Evolutionary conservation across 2,329 filamentous ascomycete genomes (phyloP), one percentile per base, ranked within the genome.

Genomic region (Pseudogymnoascus sp.): DNA sequence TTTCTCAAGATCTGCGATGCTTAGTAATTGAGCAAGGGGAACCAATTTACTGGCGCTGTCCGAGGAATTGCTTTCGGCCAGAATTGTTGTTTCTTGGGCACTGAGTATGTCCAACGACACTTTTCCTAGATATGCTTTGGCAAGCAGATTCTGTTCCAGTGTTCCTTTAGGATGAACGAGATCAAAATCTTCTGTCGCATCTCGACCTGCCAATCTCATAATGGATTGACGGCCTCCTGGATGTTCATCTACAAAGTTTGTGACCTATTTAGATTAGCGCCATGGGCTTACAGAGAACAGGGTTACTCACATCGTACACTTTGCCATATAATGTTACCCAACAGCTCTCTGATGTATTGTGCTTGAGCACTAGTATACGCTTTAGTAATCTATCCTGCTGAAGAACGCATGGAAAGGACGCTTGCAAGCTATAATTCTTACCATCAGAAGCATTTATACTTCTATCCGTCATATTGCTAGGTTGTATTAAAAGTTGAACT

Each of bases 1-100:
- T 12, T 72, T 61, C 57, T 82, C 78, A 67, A 87, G 87, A 71
- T 88, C 84, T 62, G 83, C 74, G 6, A 79, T 74, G 65, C 76
- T 83, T 67, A 85, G 80, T 21, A 85, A 67, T 10, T 75, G 77
- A 15, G 77, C 71, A 7, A 84, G 72, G 2, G 79, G 76, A 8
- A 69, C 65, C 62, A 68, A 69, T 9, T 61, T 58, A 52, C 63
- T 45, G 21, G 64, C 39, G 9, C 63, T 63, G 3, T 64, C 61
- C 5, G 73, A 65, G 23, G 67, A 64, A 0, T 73, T 71, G 15
- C 73, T 72, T 67, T 76, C 74, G 30, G 75, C 73, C 33, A 76
- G 74, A n/a, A 81, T 71, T 9, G 77, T 78, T 21, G 73, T 71
- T 38, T 67, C 66, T 21, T 41, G 38, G 38, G 38, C 10, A 21